Evolutionary conservation across 768 basidiomycete genomes (phyloP).

Genomic region (Scleroderma bovista): DNA sequence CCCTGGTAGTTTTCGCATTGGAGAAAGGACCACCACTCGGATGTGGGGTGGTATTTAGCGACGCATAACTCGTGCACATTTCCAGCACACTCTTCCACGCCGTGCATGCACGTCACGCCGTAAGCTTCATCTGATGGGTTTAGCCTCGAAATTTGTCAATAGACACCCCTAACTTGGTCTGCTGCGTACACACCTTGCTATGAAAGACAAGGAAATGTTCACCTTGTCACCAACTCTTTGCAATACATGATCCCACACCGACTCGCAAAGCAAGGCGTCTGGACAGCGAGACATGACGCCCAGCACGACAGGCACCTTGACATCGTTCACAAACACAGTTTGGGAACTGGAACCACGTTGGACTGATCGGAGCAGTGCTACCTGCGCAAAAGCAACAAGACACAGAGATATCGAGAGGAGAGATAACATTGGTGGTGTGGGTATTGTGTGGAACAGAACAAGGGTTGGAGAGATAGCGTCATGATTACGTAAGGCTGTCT

Average conservation of each 20-base stretch:
- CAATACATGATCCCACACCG: slow-evolving; percentile 68
- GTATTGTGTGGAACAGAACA: slow-evolving; percentile 2
- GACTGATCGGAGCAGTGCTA: slow-evolving; percentile 10
- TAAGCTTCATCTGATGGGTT: slow-evolving; percentile 63
- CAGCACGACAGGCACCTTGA: slow-evolving; percentile 46
- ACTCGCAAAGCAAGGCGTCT: slow-evolving; percentile 79
- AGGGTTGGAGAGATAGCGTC: slow-evolving; percentile 19
- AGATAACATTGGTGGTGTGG: slow-evolving; percentile 18
- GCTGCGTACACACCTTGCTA: slow-evolving; percentile 55
- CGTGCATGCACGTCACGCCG: slow-evolving; percentile 82
- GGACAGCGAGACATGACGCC: slow-evolving; percentile 74
- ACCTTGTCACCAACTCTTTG: slow-evolving; percentile 57
- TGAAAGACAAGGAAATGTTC: slow-evolving; percentile 63
- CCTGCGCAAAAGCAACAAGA: slow-evolving; percentile 10
- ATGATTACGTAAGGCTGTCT: slow-evolving; percentile 20
- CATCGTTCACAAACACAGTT: slow-evolving; percentile 9
- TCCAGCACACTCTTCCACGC: slow-evolving; percentile 74
- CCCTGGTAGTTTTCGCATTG: slow-evolving; percentile 73
- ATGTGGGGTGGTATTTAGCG: slow-evolving; percentile 47
- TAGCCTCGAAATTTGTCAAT: slow-evolving; percentile 37
- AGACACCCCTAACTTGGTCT: slow-evolving; percentile 3
- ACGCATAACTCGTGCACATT: slow-evolving; percentile 89
- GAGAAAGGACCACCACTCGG: slow-evolving; percentile 80
- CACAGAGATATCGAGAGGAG: slow-evolving; percentile 11
- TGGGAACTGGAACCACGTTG: slow-evolving; percentile 17